phyloP scores from a whole-genome alignment of 768 basidiomycete genomes.

The Mycena galericulata region DNA sequence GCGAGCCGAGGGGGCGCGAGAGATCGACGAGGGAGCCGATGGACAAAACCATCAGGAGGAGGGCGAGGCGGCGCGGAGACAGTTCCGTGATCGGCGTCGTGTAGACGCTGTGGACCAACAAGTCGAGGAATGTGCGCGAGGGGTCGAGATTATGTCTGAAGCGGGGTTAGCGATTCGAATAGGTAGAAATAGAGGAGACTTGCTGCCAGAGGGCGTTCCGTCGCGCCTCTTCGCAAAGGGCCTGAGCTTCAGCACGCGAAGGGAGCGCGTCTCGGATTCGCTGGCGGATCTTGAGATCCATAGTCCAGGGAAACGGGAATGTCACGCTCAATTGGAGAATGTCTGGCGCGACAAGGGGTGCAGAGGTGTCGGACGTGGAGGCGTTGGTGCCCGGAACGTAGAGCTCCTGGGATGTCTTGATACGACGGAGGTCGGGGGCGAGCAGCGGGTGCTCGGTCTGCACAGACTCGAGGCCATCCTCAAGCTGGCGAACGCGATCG shows the following conservation, averaged over 20 bases:
- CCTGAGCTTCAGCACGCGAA: slow-evolving; percentile 65
- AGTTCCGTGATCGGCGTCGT: slow-evolving; percentile 68
- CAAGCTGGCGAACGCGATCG: slow-evolving; percentile 73
- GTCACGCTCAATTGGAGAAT: slow-evolving; percentile 71
- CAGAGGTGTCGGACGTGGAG: slow-evolving; percentile 10
- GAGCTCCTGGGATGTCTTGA: slow-evolving; percentile 77
- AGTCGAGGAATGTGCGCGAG: slow-evolving; percentile 77
- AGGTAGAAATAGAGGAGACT: slow-evolving; percentile 42
- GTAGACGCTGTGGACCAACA: slow-evolving; percentile 77
- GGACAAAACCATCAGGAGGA: slow-evolving; percentile 78
- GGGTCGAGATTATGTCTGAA: slow-evolving; percentile 75
- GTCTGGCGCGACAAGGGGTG: slow-evolving; percentile 57
- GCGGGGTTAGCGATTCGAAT: slow-evolving; percentile 29
- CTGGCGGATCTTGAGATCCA: slow-evolving; percentile 71
- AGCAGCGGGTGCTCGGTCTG: slow-evolving; percentile 69
- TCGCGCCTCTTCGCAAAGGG: slow-evolving; percentile 72
- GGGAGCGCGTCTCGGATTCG: slow-evolving; percentile 75
- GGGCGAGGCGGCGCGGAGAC: slow-evolving; percentile 73
- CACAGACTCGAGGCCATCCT: slow-evolving; percentile 65
- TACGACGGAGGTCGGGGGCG: slow-evolving; percentile 66
- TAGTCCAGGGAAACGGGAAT: slow-evolving; percentile 78
- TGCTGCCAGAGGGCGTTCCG: slow-evolving; percentile 82
- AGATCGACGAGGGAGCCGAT: slow-evolving; percentile 80
- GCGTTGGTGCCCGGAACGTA: slow-evolving; percentile 51
- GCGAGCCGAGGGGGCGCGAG: slow-evolving; percentile 63